phyloP scores from a whole-genome alignment of 192 early-diverging fungal genomes.

The Cladochytrium replicatum region DNA sequence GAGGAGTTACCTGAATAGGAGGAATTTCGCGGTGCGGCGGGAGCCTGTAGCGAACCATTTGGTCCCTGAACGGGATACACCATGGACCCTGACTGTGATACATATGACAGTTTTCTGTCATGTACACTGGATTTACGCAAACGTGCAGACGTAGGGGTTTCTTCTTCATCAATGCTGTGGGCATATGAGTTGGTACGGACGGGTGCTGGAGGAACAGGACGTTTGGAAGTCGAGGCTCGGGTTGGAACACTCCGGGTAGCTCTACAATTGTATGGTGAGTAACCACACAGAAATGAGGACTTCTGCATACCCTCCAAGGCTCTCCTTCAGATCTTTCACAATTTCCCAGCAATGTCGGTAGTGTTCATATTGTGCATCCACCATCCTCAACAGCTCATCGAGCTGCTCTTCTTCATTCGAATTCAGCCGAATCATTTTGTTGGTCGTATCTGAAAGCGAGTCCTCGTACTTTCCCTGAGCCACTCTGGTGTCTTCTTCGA shows the following conservation, averaged over 20 bases:
- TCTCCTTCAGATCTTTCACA: no score
- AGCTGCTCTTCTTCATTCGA: conserved; percentile 58
- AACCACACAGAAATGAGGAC: no score
- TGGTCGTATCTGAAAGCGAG: conserved; percentile 61
- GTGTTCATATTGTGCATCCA: conserved; percentile 30
- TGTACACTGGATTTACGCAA: no score
- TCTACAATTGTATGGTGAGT: no score
- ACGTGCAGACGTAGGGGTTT: no score
- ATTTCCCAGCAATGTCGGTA: conserved; percentile 15
- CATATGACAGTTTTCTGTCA: conserved; percentile 19
- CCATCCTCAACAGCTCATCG: conserved; percentile 37
- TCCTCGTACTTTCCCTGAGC: conserved; percentile 93
- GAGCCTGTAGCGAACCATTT: conserved; percentile 11
- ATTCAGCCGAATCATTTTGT: conserved; percentile 73
- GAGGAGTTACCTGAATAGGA: conserved; percentile 14
- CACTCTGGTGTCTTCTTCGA: conserved; percentile 82
- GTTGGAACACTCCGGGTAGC: no score
- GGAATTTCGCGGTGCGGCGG: conserved; percentile 1
- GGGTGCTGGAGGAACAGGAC: no score
- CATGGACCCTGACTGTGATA: conserved; percentile 15
- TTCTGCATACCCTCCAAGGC: no score
- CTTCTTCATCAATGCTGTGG: no score
- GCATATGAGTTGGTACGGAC: no score
- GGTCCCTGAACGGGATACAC: conserved; percentile 15
- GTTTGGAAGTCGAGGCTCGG: no score